These are phyloP conservation scores for Aspergillus neoniger DNA, from an alignment of 2,329 filamentous ascomycete species.

Conservation along the genomic window DNA sequence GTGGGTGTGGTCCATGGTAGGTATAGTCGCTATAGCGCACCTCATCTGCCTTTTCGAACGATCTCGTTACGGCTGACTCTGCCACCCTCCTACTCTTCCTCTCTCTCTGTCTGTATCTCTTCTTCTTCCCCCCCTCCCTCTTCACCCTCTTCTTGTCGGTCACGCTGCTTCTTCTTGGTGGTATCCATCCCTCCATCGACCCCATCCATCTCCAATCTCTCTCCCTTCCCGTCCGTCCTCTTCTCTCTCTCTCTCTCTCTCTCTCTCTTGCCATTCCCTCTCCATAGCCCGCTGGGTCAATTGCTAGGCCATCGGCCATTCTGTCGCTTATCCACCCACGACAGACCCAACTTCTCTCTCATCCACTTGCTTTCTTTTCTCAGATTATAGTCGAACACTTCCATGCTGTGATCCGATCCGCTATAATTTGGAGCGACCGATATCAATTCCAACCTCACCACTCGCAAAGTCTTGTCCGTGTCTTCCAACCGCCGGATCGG, in stretches of 20 bases:
- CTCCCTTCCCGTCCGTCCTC: slow-evolving; percentile 2
- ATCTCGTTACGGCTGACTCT: slow-evolving; percentile 16
- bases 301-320: slow-evolving; percentile 9
- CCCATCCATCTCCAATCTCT: neutral
- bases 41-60: slow-evolving; percentile 6
- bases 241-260: neutral
- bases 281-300: slow-evolving; percentile 10
- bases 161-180: neutral
- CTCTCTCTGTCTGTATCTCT: slow-evolving; percentile 6
- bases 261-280: neutral
- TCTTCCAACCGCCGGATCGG: slow-evolving; percentile 4
- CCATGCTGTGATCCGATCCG: neutral
- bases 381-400: neutral
- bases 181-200: slow-evolving; percentile 2
- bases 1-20: neutral
- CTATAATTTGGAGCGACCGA: neutral
- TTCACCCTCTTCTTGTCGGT: slow-evolving; percentile 4
- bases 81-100: slow-evolving; percentile 9
- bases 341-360: neutral
- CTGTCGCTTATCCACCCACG: neutral
- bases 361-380: neutral
- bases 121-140: slow-evolving; percentile 5
- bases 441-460: neutral
- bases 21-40: slow-evolving; percentile 5
- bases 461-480: neutral